phyloP scores from a whole-genome alignment of 139 green algal species.

The Diplosphaera chodatii region DNA sequence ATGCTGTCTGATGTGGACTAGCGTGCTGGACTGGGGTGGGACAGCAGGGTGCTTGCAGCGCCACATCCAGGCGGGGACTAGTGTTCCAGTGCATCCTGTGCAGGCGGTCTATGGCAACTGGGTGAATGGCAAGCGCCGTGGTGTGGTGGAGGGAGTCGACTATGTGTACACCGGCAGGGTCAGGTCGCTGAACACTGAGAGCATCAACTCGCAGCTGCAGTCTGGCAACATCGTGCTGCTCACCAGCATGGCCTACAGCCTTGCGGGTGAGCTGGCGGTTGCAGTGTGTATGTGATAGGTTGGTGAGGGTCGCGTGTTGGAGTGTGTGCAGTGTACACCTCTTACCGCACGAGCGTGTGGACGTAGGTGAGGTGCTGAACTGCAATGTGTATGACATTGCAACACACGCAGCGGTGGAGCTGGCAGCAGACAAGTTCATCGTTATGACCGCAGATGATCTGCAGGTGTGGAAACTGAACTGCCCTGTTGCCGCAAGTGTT shows the following conservation, averaged over 20 bases:
- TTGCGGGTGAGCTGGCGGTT: not conserved
- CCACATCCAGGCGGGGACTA: no score
- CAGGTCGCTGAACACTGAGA: not conserved
- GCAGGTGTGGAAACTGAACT: no score
- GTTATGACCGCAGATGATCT: conserved; percentile 62
- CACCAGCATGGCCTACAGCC: conserved; percentile 61
- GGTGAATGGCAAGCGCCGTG: conserved; percentile 79
- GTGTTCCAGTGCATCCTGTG: no score
- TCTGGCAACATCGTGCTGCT: conserved; percentile 84
- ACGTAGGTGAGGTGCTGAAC: conserved; percentile 89
- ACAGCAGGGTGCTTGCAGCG: no score
- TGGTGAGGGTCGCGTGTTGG: no score
- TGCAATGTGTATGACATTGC: conserved; percentile 88
- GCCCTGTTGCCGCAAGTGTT: no score
- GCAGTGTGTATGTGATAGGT: no score
- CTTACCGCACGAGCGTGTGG: no score
- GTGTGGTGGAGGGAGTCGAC: conserved; percentile 87
- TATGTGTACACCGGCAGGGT: conserved; percentile 71
- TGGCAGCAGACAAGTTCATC: conserved; percentile 93
- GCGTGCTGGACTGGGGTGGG: no score
- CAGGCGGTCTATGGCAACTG: conserved; percentile 88
- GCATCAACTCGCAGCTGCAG: conserved; percentile 74
- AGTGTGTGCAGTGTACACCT: no score
- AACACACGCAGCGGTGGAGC: conserved; percentile 48
- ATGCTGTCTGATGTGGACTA: no score